Evolutionary conservation across 2,329 filamentous ascomycete species (phyloP).

Genomic region (Westerdykella sp.): DNA sequence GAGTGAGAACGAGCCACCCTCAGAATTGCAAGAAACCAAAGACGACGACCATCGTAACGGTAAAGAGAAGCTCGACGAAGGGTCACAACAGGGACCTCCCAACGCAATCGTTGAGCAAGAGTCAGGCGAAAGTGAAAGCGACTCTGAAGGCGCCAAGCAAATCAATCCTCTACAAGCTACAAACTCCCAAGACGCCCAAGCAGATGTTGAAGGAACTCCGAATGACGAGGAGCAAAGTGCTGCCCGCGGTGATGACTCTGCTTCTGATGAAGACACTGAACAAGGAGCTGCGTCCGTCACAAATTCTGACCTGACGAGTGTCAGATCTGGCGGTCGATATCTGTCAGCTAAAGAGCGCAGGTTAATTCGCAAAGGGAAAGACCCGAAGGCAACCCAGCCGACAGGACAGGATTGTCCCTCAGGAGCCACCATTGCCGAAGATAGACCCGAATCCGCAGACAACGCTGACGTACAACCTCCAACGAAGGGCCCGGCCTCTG

Average conservation of each 20-base stretch:
- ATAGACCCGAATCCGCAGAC: conserved; percentile 16
- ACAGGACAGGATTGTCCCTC: conserved; percentile 5
- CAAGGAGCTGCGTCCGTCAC: conserved; percentile 25
- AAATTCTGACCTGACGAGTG: conserved; percentile 22
- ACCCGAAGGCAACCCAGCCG: conserved; percentile 9
- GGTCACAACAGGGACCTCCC: conserved; percentile 11
- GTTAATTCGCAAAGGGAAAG: conserved; percentile 33
- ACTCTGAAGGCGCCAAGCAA: conserved; percentile 25
- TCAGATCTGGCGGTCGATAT: conserved; percentile 24
- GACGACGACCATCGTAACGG: conserved; percentile 36
- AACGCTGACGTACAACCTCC: conserved; percentile 7
- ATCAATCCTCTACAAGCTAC: conserved; percentile 38
- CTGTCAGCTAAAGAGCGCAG: conserved; percentile 37
- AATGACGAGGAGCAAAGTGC: conserved; percentile 20
- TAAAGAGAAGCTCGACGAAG: conserved; percentile 32
- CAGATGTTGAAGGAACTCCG: conserved; percentile 7
- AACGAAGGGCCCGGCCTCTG: conserved; percentile 20
- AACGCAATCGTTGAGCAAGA: conserved; percentile 37
- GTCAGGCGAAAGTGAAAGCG: conserved; percentile 36
- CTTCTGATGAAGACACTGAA: conserved; percentile 13
- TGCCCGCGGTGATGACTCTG: conserved; percentile 1
- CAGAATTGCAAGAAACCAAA: conserved; percentile 17
- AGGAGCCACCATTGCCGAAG: conserved; percentile 27
- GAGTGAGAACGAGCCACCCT: conserved; percentile 3
- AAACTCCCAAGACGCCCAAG: conserved; percentile 3